Evolutionary conservation across 139 green algal species (phyloP).

Genomic region (Coccomyxa sp.): DNA sequence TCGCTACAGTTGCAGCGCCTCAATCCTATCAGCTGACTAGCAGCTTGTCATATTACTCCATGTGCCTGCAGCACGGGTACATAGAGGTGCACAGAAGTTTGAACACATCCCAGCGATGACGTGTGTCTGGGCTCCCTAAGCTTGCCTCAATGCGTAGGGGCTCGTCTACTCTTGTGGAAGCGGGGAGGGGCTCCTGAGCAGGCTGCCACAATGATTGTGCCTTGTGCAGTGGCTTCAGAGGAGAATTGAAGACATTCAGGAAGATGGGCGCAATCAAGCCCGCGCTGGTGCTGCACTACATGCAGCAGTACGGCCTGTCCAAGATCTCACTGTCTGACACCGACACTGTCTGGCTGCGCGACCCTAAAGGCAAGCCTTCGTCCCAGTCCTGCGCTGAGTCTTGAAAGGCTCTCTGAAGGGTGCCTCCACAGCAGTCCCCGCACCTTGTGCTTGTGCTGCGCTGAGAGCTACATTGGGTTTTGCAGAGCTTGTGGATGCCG

Average conservation of each 20-base stretch:
- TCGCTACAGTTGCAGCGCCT: background rate
- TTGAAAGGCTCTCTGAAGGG: background rate
- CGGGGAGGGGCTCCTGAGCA: background rate
- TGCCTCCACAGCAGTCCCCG: background rate
- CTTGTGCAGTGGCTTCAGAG: background rate
- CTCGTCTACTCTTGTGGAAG: background rate
- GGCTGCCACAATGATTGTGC: background rate
- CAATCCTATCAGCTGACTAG: background rate
- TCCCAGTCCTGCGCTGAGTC: background rate
- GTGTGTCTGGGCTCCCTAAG: background rate
- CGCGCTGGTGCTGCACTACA: background rate
- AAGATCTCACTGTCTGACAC: background rate
- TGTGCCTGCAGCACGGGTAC: background rate
- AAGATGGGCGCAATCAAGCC: slow-evolving; percentile 1
- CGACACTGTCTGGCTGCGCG: background rate
- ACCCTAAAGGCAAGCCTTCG: background rate
- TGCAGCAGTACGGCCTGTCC: background rate
- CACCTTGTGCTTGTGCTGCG: background rate
- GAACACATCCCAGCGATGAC: background rate
- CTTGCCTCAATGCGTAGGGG: background rate
- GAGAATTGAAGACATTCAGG: background rate
- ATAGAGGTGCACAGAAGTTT: background rate
- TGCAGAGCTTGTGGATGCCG: background rate
- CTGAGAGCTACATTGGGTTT: too few species aligned
- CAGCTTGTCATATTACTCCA: background rate